Base-by-base conservation (phyloP, 2,329 filamentous ascomycete genomes). In the Fusarium sp. region DNA sequence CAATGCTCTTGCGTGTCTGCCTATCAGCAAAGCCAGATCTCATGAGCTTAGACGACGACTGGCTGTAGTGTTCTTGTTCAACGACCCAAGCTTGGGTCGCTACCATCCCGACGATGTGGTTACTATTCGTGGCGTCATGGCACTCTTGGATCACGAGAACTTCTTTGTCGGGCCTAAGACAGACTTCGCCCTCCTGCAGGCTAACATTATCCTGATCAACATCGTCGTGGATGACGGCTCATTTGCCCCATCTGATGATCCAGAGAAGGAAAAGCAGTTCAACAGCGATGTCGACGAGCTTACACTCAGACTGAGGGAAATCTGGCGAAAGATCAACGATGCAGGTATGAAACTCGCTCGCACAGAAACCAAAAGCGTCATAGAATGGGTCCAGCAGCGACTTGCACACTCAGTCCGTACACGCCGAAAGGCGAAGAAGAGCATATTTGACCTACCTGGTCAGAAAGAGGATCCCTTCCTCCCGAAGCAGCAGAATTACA, bases 361-460 rank as follows among this genome's bases (percentile, higher is more conserved):
- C 35, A 92, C 93, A 35, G 91, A 97, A 77, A 90, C 93, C 18
- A 97, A 97, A 81, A 90, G 91, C 60, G 86, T 88, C 16, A 85
- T 97, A 42, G 92, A 97, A 76, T 87, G 91, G 64, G 83, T 97
- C n/a, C 88, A 91, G 65, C 90, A 93, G 76, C 89, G 95, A 61
- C 85, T 98, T 20, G 83, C 90, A 51, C 91, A 92, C 78, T 88
- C 89, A 6, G 91, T 95, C 53, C 87, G 94, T 54, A 93, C 92
- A 16, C 88, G 87, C 73, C 86, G 85, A 50, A 86, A 84, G 55
- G 85, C 85, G 16, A 89, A 87, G 77, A 85, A 84, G 65, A 87
- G 83, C 72, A 85, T 89, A 9, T 89, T 87, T 72, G 85, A 86
- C 33, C 30, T 82, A 8, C 76, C 68, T 8, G 70, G 68, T 53